Percentiles rank a stretch among this genome's conserved stretches.
Evolutionary conservation across 1,284 basidiomycete species (phyloP).

Genomic region (Leccinum subrobustum): DNA sequence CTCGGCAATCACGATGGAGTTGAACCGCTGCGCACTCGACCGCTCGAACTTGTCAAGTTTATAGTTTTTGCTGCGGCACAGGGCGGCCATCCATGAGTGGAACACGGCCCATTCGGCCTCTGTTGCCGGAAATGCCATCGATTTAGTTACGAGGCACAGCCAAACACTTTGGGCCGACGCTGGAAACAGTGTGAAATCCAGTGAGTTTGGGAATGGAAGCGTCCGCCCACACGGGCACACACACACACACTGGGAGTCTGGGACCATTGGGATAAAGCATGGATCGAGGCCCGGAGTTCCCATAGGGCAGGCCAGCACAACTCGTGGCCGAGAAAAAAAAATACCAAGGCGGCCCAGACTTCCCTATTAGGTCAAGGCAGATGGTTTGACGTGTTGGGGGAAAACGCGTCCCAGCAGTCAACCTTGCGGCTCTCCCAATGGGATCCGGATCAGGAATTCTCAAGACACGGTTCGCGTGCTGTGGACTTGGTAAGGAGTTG

Average conservation of each 20-base stretch:
- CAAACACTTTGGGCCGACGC: conserved; percentile 12
- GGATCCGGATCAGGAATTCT: conserved; percentile 11
- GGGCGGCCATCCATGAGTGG: conserved; percentile 3
- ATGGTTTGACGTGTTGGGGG: conserved; percentile 18
- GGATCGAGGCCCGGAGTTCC: conserved; percentile 12
- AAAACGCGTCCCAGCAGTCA: conserved; percentile 9
- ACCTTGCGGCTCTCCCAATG: conserved; percentile 18
- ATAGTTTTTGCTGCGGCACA: conserved; percentile 21
- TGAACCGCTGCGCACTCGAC: conserved; percentile 2
- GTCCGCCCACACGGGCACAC: conserved; percentile 9
- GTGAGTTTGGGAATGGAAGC: conserved; percentile 22
- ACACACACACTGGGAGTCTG: conserved; percentile 9
- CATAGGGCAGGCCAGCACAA: conserved; percentile 17
- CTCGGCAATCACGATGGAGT: conserved; percentile 20
- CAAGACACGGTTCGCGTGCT: conserved; percentile 19
- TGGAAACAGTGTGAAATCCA: conserved; percentile 29
- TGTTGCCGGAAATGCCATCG: conserved; percentile 27
- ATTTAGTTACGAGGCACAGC: conserved; percentile 33
- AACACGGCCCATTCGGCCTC: conserved; percentile 19
- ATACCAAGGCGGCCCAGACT: conserved; percentile 4
- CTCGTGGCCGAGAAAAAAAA: conserved; percentile 10
- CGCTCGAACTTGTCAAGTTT: conserved; percentile 8
- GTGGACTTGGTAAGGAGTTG: conserved; percentile 14
- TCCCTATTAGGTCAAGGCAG: conserved; percentile 8
- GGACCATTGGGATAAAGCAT: conserved; percentile 5